Percentiles rank a stretch among this genome's conserved stretches.
Conservation (phyloP, 495 filamentous ascomycete species). For the Penicillium flavigenum region DNA sequence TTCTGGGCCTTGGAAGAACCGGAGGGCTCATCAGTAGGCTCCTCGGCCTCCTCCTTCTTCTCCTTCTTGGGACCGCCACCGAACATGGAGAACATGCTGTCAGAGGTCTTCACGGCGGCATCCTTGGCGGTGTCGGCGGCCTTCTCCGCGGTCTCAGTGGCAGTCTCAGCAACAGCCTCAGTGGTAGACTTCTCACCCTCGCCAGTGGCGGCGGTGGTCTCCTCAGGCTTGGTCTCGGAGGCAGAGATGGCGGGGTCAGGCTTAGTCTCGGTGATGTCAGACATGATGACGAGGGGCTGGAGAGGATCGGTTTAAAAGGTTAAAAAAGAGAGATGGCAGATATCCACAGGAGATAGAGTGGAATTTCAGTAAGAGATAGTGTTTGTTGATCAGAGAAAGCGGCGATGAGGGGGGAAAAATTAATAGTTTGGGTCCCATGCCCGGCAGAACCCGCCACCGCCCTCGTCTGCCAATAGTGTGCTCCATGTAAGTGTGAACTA, state of each 20-base stretch:
- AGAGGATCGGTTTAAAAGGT: conserved; percentile 3
- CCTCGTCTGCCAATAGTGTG: neutral
- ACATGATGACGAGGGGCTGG: conserved; percentile 36
- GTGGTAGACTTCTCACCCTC: conserved; percentile 40
- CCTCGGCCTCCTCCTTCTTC: conserved; percentile 78
- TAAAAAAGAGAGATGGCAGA: conserved; percentile 9
- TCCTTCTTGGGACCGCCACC: conserved; percentile 83
- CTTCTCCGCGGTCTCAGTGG: conserved; percentile 39
- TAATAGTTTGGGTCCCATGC: conserved; percentile 25
- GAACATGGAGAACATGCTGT: conserved; percentile 95
- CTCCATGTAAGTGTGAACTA: conserved; percentile 10
- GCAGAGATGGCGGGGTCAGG: conserved; percentile 49
- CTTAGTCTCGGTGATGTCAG: conserved; percentile 50
- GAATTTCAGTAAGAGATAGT: conserved; percentile 19
- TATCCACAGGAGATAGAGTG: conserved; percentile 8
- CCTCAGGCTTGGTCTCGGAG: conserved; percentile 43
- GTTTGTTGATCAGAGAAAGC: conserved; percentile 30
- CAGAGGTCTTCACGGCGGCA: conserved; percentile 58
- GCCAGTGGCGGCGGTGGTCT: conserved; percentile 34
- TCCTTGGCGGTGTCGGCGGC: conserved; percentile 49
- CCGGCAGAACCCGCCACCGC: conserved; percentile 15
- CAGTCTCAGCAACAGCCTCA: conserved; percentile 42
- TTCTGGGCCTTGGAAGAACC: conserved; percentile 85
- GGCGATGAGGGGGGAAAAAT: conserved; percentile 37
- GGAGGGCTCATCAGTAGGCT: conserved; percentile 73